Percentiles rank a stretch among this genome's conserved stretches.
Evolutionary conservation across 2,329 filamentous ascomycete species (phyloP).

Genomic region (Sporothrix inflata): DNA sequence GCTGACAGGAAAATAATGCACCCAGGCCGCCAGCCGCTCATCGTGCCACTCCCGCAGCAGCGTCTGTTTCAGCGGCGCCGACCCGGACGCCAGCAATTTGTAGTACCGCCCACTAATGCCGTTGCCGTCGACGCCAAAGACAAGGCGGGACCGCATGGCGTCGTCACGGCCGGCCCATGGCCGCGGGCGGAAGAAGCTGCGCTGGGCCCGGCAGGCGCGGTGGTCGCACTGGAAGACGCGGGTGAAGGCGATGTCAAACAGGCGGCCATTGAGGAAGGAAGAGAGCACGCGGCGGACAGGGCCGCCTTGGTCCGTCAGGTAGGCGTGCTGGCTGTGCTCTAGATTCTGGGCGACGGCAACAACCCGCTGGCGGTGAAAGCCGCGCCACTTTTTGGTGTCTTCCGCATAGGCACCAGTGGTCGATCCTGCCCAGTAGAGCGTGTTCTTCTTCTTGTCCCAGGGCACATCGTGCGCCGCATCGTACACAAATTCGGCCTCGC

Average conservation of each 20-base stretch:
- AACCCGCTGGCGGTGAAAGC: conserved; percentile 54
- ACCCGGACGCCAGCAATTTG: conserved; percentile 52
- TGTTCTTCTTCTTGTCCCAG: conserved; percentile 55
- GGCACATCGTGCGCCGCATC: conserved; percentile 44
- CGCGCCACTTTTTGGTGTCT: conserved; percentile 42
- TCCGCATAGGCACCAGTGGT: conserved; percentile 53
- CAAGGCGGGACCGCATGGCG: conserved; percentile 46
- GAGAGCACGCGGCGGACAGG: conserved; percentile 35
- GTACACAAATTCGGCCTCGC: conserved; percentile 49
- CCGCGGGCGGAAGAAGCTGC: conserved; percentile 31
- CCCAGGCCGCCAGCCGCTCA: conserved; percentile 58
- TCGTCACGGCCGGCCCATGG: conserved; percentile 37
- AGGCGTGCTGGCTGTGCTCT: conserved; percentile 37
- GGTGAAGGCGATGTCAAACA: conserved; percentile 38
- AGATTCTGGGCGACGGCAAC: conserved; percentile 45
- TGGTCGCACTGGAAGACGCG: conserved; percentile 50
- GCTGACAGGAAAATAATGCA: conserved; percentile 60
- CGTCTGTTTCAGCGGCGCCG: conserved; percentile 55
- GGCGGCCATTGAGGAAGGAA: conserved; percentile 43
- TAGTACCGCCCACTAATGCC: conserved; percentile 58
- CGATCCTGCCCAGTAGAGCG: conserved; percentile 61
- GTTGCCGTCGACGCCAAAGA: conserved; percentile 61
- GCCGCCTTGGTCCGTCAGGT: conserved; percentile 39
- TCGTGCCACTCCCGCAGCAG: conserved; percentile 62
- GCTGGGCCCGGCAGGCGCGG: conserved; percentile 34